phyloP scores from a whole-genome alignment of 345 rosid genomes.

The Murraya paniculata region DNA sequence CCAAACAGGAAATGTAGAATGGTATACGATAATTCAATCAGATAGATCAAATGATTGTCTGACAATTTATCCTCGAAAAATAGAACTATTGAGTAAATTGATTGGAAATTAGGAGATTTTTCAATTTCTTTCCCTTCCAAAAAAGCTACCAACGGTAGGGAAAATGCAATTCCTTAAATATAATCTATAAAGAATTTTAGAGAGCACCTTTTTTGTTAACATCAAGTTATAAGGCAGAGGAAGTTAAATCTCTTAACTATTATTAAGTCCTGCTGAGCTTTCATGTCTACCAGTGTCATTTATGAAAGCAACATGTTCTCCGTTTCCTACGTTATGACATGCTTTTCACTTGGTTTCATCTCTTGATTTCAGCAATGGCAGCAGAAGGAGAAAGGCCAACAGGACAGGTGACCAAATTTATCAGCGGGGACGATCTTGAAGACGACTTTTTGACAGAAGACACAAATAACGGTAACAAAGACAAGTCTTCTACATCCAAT shows the following conservation, averaged over 20 bases:
- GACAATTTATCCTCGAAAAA: no score
- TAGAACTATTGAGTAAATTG: no score
- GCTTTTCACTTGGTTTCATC: conserved; percentile 4
- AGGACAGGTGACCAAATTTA: conserved; percentile 62
- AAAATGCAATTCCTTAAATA: not conserved
- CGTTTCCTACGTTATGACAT: not conserved
- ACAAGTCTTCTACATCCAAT: conserved; percentile 24
- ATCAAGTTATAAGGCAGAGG: not conserved
- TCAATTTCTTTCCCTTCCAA: no score
- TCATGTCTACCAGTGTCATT: not conserved
- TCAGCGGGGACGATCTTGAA: conserved; percentile 85
- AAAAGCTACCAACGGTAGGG: no score
- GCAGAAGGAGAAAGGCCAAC: conserved; percentile 35
- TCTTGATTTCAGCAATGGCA: conserved; percentile 35
- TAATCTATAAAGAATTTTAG: not conserved
- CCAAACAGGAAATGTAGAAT: not conserved
- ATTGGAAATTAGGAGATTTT: no score
- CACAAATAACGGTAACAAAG: conserved; percentile 27
- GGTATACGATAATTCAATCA: not conserved
- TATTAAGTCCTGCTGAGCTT: not conserved
- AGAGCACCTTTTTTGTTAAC: not conserved
- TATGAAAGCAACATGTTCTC: not conserved
- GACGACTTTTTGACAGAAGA: conserved; percentile 65
- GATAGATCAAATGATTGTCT: not conserved
- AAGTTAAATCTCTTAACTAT: not conserved